A percentile compares a stretch with the other conserved stretches of the same genome.
phyloP scores from a whole-genome alignment of 345 rosid genomes.

The Bruguiera parviflora region DNA sequence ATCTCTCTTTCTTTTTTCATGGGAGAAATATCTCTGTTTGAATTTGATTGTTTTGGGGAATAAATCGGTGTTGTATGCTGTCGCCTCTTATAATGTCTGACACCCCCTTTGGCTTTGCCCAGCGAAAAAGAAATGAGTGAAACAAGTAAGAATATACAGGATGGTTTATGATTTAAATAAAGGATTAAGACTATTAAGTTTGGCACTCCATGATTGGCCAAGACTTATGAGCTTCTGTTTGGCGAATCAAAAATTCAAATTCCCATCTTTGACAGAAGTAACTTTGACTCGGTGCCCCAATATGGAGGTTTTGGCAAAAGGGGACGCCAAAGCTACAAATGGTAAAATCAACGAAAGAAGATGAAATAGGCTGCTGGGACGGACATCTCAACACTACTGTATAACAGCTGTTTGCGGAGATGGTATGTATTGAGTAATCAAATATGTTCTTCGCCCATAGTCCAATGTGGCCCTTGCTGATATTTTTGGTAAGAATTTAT shows the following conservation, averaged over 20 bases:
- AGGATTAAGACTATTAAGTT: neutral
- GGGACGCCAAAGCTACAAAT: conserved; percentile 6
- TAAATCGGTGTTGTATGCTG: too few species aligned
- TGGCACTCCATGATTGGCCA: neutral
- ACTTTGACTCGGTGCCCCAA: conserved; percentile 3
- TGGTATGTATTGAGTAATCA: neutral
- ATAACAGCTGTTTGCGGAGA: neutral
- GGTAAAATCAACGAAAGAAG: neutral
- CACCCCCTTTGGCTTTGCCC: too few species aligned
- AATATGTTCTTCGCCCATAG: too few species aligned
- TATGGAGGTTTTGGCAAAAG: conserved; percentile 1
- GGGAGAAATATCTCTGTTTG: too few species aligned
- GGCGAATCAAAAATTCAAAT: neutral
- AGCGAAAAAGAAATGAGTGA: too few species aligned
- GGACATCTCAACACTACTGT: conserved; percentile 1
- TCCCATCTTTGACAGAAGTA: conserved; percentile 10
- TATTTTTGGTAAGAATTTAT: too few species aligned
- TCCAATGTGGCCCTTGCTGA: too few species aligned
- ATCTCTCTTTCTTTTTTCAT: too few species aligned
- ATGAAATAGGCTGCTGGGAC: neutral
- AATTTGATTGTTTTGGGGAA: too few species aligned
- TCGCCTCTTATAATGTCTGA: too few species aligned
- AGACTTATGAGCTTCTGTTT: conserved; percentile 8
- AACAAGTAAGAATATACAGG: too few species aligned
- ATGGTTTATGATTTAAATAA: too few species aligned